Evolutionary conservation across 495 filamentous ascomycete species (phyloP).

Genomic region (Annulohypoxylon bovei): DNA sequence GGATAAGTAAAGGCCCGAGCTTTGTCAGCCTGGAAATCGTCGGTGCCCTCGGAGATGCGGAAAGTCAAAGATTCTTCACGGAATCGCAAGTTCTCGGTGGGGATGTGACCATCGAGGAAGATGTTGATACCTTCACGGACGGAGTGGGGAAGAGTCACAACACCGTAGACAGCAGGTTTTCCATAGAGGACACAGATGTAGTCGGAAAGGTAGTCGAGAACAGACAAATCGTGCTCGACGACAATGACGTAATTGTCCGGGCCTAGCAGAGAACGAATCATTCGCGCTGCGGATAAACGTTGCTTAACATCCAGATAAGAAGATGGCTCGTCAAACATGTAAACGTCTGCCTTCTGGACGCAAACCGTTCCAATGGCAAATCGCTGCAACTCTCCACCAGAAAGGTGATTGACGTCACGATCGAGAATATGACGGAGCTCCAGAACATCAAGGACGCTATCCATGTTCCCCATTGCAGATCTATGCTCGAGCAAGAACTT

Average conservation of each 20-base stretch:
- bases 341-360: slow-evolving; percentile 96
- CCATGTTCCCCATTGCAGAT: slow-evolving; percentile 78
- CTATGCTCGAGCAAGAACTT: slow-evolving; percentile 77
- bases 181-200: slow-evolving; percentile 98
- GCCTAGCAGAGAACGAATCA: slow-evolving; percentile 87
- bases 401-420: slow-evolving; percentile 87
- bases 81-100: slow-evolving; percentile 98
- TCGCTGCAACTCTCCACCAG: slow-evolving; percentile 96
- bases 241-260: slow-evolving; percentile 96
- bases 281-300: slow-evolving; percentile 87
- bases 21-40: slow-evolving; percentile 89
- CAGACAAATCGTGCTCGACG: slow-evolving; percentile 98
- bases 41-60: slow-evolving; percentile 90
- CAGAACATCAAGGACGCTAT: slow-evolving; percentile 84
- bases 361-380: slow-evolving; percentile 96
- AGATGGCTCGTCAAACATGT: slow-evolving; percentile 99
- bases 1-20: slow-evolving; percentile 87
- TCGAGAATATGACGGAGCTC: slow-evolving; percentile 87
- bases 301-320: slow-evolving; percentile 97
- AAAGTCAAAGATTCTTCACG: slow-evolving; percentile 96
- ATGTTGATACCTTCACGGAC: slow-evolving; percentile 99
- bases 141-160: slow-evolving; percentile 94
- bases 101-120: slow-evolving; percentile 97
- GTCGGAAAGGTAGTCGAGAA: slow-evolving; percentile 97
- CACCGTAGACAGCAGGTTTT: slow-evolving; percentile 93